Conservation (phyloP, 2,329 filamentous ascomycete species). For the Lachnellula suecica region DNA sequence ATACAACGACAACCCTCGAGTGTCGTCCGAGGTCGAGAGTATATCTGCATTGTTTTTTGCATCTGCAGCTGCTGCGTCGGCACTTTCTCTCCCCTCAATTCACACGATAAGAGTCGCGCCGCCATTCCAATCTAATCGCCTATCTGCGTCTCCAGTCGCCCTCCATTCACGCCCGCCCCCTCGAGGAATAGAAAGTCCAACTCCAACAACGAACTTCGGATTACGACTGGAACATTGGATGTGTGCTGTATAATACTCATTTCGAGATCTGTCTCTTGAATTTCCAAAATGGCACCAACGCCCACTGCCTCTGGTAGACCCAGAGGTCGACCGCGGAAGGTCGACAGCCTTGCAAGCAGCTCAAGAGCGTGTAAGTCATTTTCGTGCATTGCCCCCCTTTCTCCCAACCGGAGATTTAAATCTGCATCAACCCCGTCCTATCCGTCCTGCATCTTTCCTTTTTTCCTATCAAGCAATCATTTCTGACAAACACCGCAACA, state of each 20-base stretch:
- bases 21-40: no score
- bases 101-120: neutral
- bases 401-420: neutral
- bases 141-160: neutral
- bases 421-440: neutral
- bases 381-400: slow-evolving; percentile 8
- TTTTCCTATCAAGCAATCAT: slow-evolving; percentile 1
- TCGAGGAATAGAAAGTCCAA: neutral
- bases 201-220: neutral
- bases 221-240: neutral
- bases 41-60: no score
- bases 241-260: no score
- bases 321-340: slow-evolving; percentile 25
- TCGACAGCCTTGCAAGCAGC: slow-evolving; percentile 12
- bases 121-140: neutral
- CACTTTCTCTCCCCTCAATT: no score
- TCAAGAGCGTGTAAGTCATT: slow-evolving; percentile 21
- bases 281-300: slow-evolving; percentile 19
- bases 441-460: neutral
- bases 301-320: no score
- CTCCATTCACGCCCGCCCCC: neutral
- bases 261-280: neutral
- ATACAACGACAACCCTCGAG: no score
- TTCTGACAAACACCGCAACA: slow-evolving; percentile 14
- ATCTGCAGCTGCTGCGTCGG: no score